Conservation (phyloP, 139 green algal genomes). For the Chlorokybus atmophyticus region DNA sequence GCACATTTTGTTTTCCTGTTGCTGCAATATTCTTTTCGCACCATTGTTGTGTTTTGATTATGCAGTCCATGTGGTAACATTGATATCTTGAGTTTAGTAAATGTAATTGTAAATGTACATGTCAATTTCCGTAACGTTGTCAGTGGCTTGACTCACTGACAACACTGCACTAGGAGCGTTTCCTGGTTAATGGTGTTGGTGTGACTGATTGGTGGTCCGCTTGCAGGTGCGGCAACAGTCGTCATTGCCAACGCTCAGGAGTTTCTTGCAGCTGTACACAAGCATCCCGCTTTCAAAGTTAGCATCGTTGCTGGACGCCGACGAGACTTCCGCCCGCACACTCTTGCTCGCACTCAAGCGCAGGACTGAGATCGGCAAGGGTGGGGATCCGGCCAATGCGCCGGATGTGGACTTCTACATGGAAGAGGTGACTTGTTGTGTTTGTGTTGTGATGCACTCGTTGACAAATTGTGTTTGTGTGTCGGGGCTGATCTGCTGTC, state of each 20-base stretch:
- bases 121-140: too few relatives aligned
- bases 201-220: neutral
- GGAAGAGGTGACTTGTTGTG: neutral
- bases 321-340: slow-evolving; percentile 21
- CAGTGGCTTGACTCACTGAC: neutral
- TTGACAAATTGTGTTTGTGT: slow-evolving; percentile 10
- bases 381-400: slow-evolving; percentile 39
- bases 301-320: slow-evolving; percentile 66
- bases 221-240: slow-evolving; percentile 45
- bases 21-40: too few relatives aligned
- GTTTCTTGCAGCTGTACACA: slow-evolving; percentile 85
- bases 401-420: slow-evolving; percentile 14
- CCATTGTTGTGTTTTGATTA: too few relatives aligned
- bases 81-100: too few relatives aligned
- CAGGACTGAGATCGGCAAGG: slow-evolving; percentile 41
- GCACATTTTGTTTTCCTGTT: too few relatives aligned
- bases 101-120: too few relatives aligned
- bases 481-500: too few relatives aligned
- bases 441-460: slow-evolving; percentile 5
- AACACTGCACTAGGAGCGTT: neutral
- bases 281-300: slow-evolving; percentile 68
- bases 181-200: neutral
- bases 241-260: slow-evolving; percentile 51
- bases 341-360: neutral
- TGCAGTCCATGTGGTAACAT: too few relatives aligned